Conservation (phyloP, 495 filamentous ascomycete genomes). For the Tuber borchii region DNA sequence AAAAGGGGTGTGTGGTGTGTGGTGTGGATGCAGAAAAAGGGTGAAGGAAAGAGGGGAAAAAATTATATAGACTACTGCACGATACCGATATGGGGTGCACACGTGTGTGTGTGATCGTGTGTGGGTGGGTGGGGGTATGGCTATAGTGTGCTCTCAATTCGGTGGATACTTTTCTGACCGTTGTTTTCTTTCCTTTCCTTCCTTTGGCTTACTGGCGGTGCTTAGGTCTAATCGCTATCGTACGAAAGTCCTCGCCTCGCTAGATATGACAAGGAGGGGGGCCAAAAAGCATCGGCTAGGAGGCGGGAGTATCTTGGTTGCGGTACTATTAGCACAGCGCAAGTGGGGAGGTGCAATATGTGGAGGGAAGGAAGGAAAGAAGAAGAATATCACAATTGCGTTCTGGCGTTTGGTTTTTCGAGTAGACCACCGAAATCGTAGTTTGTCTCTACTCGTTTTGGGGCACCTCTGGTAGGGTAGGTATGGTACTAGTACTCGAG, state of each 20-base stretch:
- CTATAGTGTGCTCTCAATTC: background rate
- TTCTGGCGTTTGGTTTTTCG: background rate
- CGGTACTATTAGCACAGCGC: background rate
- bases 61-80: background rate
- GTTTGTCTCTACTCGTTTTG: background rate
- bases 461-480: background rate
- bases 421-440: background rate
- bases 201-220: background rate
- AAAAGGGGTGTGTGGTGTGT: background rate
- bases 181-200: background rate
- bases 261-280: background rate
- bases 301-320: background rate
- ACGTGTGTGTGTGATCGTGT: background rate
- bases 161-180: background rate
- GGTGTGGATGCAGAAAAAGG: background rate
- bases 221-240: background rate
- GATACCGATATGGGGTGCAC: background rate
- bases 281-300: background rate
- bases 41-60: background rate
- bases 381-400: background rate
- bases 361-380: background rate
- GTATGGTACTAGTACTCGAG: background rate
- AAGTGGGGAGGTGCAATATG: background rate
- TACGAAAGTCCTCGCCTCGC: background rate
- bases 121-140: background rate